Evolutionary conservation across 2,329 filamentous ascomycete species (phyloP), one percentile per base, ranked within the genome.

Genomic region (Stagonosporopsis rhizophila): DNA sequence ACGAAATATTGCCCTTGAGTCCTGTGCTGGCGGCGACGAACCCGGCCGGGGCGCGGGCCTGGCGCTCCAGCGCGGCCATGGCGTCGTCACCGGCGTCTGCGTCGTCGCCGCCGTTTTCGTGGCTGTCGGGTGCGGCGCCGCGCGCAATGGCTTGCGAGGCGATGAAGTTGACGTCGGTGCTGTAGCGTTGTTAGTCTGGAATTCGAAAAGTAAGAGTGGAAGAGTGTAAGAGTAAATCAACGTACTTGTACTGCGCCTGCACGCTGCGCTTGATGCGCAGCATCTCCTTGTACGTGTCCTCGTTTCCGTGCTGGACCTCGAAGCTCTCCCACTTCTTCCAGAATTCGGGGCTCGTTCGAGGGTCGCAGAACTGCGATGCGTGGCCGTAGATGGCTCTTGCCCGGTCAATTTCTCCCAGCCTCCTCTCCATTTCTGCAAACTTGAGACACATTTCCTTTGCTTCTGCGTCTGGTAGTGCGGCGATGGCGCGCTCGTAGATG

Each of bases 241-340:
- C 81, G 71, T 83, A 86, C 84, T 98, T 98, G 83, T 96, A 99
- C 79, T 97, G 91, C 49, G 95, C 94, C 77, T 97, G 92, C 12
- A 99, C 95, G 77, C 92, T 96, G 74, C 95, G 84, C 83, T 98
- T 99, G 82, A 99, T 92, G 27, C 95, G 89, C 60, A 98, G 83
- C 95, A 99, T 99, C 75, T 99, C 95, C 81, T 96, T 97, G 83
- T 96, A 99, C 0, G 96, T 99, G 75, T 99, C 95, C 76, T 99
- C 96, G 78, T 99, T 99, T 63, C 95, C 95, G 72, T 99, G 95
- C 75, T 96, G 90, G 20, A 98, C 92, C 78, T 99, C 96, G 76
- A 99, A 99, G 51, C 88, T 84, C 77, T 99, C 95, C 95, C 95
- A 99, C 75, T 94, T 96, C 67, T 88, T 84, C 96, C 96, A 99